Evolutionary conservation across 805 yeast genomes (phyloP), one percentile per base, ranked within the genome.

Genomic region (Kluyveromyces aestuarii): DNA sequence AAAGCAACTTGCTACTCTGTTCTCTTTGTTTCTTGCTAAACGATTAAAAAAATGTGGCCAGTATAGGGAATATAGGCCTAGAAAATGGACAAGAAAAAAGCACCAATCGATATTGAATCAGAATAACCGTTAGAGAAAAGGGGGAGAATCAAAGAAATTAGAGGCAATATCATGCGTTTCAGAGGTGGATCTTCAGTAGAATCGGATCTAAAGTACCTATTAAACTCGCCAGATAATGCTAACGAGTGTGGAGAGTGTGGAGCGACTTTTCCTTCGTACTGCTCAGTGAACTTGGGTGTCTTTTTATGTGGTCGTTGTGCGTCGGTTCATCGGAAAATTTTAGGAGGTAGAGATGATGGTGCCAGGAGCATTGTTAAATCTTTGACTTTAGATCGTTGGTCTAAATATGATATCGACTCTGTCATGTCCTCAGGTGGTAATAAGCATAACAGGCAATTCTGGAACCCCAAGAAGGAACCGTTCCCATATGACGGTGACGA

Each of bases 231-330:
- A 11, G 79, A 66, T 16, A 87, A 86, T 61, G 68, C 71, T 44
- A 85, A 84, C 63, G 77, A 73, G 60, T 87, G 96, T 64, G 95
- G 89, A 37, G 96, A 87, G 61, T 87, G 95, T 67, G 77, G 78
- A 2, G 68, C 79, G 6, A 61, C 76, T 4, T 81, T 75, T 63
- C 93, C 95, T 8, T 86, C 56, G 10, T 61, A 70, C 66, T 59
- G 62, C 49, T 61, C 68, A 0, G 45, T 59, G 3, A 62, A 63
- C 45, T 50, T 86, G 40, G 95, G 95, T 27, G 68, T 86, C 5
- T 81, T 87, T 50, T 69, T 87, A 16, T 87, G 96, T 69, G 93
- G 93, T 14, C 71, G 93, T 54, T 87, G 96, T 73, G 91, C 95
- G 8, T 79, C 87, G 3, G 73, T 81, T 35, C 96, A 87, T 64